Conservation (phyloP, 2,329 filamentous ascomycete genomes). For the Penicillium sp. region DNA sequence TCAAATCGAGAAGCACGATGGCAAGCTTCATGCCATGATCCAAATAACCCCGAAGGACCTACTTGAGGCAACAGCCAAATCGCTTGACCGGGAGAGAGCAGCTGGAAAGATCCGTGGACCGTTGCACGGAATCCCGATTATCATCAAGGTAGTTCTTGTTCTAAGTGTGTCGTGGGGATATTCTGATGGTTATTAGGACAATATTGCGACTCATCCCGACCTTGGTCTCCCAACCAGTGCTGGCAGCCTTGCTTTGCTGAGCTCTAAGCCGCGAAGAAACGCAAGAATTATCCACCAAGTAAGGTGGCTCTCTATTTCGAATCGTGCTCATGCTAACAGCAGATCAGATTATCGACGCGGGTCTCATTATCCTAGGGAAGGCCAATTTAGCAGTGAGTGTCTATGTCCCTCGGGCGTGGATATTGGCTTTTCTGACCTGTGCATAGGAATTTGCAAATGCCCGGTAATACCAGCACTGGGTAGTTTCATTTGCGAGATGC, state of each 20-base stretch:
- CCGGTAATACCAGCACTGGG: not conserved
- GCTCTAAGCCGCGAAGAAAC: constrained; percentile 11
- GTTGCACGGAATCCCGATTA: constrained; percentile 35
- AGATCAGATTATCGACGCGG: constrained; percentile 24
- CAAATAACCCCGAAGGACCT: not conserved
- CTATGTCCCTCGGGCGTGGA: not conserved
- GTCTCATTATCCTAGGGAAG: constrained; percentile 33
- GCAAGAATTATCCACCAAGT: constrained; percentile 13
- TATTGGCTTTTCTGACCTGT: not conserved
- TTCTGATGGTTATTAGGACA: constrained; percentile 20
- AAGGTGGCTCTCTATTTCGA: not conserved
- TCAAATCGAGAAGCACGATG: not conserved
- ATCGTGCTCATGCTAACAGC: not conserved
- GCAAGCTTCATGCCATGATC: constrained; percentile 1
- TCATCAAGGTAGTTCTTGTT: constrained; percentile 26
- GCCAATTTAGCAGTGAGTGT: constrained; percentile 27
- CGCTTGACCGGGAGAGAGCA: constrained; percentile 25
- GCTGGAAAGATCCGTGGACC: constrained; percentile 24
- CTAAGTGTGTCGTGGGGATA: not conserved
- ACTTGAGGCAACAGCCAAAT: constrained; percentile 12
- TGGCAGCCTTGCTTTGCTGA: constrained; percentile 11
- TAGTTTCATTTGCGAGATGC: not conserved
- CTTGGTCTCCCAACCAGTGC: constrained; percentile 12
- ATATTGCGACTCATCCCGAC: constrained; percentile 26
- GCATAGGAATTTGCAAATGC: constrained; percentile 9